These are phyloP conservation scores for Edaphochlamys debaryana DNA, from an alignment of 139 green algal genomes.

Conservation along the genomic window DNA sequence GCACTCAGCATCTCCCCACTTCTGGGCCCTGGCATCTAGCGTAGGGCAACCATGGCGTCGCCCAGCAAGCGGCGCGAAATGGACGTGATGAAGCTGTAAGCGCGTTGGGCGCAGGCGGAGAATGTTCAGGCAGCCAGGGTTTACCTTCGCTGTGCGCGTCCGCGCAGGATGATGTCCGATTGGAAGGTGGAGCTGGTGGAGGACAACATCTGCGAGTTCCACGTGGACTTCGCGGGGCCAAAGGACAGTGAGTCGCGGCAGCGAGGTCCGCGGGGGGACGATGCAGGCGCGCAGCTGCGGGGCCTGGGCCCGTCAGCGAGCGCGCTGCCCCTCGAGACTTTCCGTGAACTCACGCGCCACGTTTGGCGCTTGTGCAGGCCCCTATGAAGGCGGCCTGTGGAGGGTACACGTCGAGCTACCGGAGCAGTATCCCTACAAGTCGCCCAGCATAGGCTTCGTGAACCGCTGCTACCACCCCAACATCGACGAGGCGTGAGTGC, in stretches of 20 bases:
- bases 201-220: slow-evolving; percentile 95
- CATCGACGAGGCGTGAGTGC: slow-evolving; percentile 90
- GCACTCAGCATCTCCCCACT: too few species aligned
- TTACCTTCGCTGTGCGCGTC: not conserved
- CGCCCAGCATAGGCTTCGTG: slow-evolving; percentile 94
- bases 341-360: too few species aligned
- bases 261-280: not conserved
- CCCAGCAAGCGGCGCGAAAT: slow-evolving; percentile 80
- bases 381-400: slow-evolving; percentile 96
- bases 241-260: slow-evolving; percentile 66
- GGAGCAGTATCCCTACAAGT: slow-evolving; percentile 89
- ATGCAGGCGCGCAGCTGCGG: not conserved
- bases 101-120: too few species aligned
- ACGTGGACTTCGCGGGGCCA: slow-evolving; percentile 92
- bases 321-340: too few species aligned
- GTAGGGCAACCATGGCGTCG: slow-evolving; percentile 5
- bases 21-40: too few species aligned
- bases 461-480: slow-evolving; percentile 98
- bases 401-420: slow-evolving; percentile 97
- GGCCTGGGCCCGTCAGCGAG: too few species aligned
- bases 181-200: slow-evolving; percentile 95
- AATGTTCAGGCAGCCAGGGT: too few species aligned
- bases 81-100: slow-evolving; percentile 95
- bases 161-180: slow-evolving; percentile 95
- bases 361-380: slow-evolving; percentile 64